Evolutionary conservation across 2,329 filamentous ascomycete species (phyloP).

Genomic region (Pseudogymnoascus sp.): DNA sequence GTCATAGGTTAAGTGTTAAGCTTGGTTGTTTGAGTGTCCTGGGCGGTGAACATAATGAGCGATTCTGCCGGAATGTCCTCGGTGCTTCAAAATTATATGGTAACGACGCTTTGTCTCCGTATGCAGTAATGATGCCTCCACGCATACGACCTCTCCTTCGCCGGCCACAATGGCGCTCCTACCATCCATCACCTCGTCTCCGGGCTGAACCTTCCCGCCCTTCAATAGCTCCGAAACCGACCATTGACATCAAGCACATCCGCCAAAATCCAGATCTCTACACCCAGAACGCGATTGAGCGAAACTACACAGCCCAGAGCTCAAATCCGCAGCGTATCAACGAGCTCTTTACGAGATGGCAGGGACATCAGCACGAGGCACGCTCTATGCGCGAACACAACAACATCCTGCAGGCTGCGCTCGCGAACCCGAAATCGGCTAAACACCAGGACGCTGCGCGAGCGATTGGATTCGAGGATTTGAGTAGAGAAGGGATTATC

Average conservation of each 20-base stretch:
- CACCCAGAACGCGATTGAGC: conserved; percentile 71
- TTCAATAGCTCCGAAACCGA: conserved; percentile 67
- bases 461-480: conserved; percentile 24
- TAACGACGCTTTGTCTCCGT: not conserved
- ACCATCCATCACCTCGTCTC: conserved; percentile 17
- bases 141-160: not conserved
- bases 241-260: conserved; percentile 81
- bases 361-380: conserved; percentile 51
- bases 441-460: conserved; percentile 29
- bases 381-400: conserved; percentile 56
- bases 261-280: conserved; percentile 75
- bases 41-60: not conserved
- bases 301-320: conserved; percentile 64
- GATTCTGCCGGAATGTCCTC: not conserved
- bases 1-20: not conserved
- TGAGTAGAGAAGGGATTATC: conserved; percentile 46
- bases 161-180: conserved; percentile 12
- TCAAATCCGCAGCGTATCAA: conserved; percentile 49
- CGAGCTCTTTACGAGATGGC: conserved; percentile 48
- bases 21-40: not conserved
- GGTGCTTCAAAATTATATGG: not conserved
- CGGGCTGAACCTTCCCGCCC: conserved; percentile 33
- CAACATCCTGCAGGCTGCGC: conserved; percentile 53
- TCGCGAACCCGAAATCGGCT: conserved; percentile 43
- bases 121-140: not conserved